Percentiles rank a stretch among this genome's conserved stretches.
phyloP scores from a whole-genome alignment of 176 grass and related monocot species.

The Musa troglodytarum region DNA sequence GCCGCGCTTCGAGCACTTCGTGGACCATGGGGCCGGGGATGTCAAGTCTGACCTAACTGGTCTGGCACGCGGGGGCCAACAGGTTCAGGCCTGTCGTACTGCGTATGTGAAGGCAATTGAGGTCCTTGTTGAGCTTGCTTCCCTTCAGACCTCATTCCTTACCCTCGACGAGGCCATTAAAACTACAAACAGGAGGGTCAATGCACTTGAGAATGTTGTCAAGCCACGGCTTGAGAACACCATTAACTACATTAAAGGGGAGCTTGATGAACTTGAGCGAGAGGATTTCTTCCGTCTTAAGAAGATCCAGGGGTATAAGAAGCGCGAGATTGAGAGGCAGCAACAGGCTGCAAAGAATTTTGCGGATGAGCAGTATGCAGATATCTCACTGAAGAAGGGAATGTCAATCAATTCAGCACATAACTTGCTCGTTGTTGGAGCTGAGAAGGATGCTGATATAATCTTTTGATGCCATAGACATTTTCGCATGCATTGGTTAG shows the following conservation, averaged over 20 bases:
- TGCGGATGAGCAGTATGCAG: slow-evolving; percentile 38
- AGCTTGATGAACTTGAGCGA: slow-evolving; percentile 78
- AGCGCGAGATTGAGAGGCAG: slow-evolving; percentile 41
- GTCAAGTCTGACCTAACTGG: slow-evolving; percentile 41
- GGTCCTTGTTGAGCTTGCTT: slow-evolving; percentile 72
- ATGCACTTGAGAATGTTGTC: slow-evolving; percentile 71
- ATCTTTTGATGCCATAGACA: slow-evolving; percentile 40
- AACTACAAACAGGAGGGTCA: slow-evolving; percentile 67
- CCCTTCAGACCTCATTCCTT: slow-evolving; percentile 79
- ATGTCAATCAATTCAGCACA: slow-evolving; percentile 36
- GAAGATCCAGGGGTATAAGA: slow-evolving; percentile 70
- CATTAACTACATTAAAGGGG: slow-evolving; percentile 51
- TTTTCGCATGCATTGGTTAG: background rate
- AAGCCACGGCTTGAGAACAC: slow-evolving; percentile 72
- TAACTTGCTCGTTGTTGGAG: slow-evolving; percentile 32
- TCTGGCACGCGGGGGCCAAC: slow-evolving; percentile 58
- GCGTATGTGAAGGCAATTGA: slow-evolving; percentile 44
- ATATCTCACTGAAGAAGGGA: slow-evolving; percentile 48
- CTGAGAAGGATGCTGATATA: slow-evolving; percentile 58
- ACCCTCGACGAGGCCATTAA: slow-evolving; percentile 77
- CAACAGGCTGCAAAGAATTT: slow-evolving; percentile 31
- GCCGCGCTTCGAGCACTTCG: slow-evolving; percentile 55
- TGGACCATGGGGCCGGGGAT: slow-evolving; percentile 24
- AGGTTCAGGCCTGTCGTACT: slow-evolving; percentile 51
- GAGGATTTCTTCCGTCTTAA: slow-evolving; percentile 88